phyloP scores from a whole-genome alignment of 495 filamentous ascomycete genomes.

The Glarea lozoyensis region DNA sequence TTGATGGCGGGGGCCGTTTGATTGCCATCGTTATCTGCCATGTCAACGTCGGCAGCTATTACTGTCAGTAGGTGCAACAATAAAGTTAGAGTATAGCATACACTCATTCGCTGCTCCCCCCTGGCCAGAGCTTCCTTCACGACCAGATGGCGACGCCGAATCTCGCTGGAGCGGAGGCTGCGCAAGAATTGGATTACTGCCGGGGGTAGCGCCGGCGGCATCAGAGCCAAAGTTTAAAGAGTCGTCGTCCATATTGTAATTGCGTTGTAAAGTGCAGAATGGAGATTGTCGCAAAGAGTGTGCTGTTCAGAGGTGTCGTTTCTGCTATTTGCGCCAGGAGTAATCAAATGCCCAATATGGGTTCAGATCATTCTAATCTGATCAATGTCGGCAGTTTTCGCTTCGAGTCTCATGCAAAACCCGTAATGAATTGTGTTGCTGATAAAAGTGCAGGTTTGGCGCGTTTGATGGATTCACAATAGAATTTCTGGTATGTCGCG shows the following conservation, averaged over 20 bases:
- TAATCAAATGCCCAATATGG: slow-evolving; percentile 2
- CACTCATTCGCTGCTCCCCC: slow-evolving; percentile 7
- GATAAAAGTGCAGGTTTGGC: slow-evolving; percentile 1
- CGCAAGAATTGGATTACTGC: slow-evolving; percentile 40
- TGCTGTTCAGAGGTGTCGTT: no score
- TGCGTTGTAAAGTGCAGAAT: no score
- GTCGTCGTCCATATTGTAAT: slow-evolving; percentile 46
- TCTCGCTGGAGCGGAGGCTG: slow-evolving; percentile 39
- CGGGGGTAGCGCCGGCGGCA: slow-evolving; percentile 39
- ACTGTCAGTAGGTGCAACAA: slow-evolving; percentile 5
- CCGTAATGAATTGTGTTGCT: not conserved
- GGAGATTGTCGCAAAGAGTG: slow-evolving; percentile 19
- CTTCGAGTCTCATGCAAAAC: no score
- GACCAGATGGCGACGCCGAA: slow-evolving; percentile 22
- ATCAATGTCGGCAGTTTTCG: no score
- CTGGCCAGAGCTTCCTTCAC: slow-evolving; percentile 18
- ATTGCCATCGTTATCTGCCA: slow-evolving; percentile 35
- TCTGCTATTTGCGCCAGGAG: slow-evolving; percentile 8
- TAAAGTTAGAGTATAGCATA: slow-evolving; percentile 6
- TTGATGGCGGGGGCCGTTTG: slow-evolving; percentile 35
- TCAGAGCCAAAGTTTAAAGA: slow-evolving; percentile 44
- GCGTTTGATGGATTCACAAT: slow-evolving; percentile 7
- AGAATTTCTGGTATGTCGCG: slow-evolving; percentile 2
- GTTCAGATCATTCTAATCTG: no score
- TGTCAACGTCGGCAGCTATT: slow-evolving; percentile 38